A percentile compares a stretch with the other conserved stretches of the same genome.
Evolutionary conservation across 2,329 filamentous ascomycete species (phyloP).

Genomic region (Hypoxylon sp.): DNA sequence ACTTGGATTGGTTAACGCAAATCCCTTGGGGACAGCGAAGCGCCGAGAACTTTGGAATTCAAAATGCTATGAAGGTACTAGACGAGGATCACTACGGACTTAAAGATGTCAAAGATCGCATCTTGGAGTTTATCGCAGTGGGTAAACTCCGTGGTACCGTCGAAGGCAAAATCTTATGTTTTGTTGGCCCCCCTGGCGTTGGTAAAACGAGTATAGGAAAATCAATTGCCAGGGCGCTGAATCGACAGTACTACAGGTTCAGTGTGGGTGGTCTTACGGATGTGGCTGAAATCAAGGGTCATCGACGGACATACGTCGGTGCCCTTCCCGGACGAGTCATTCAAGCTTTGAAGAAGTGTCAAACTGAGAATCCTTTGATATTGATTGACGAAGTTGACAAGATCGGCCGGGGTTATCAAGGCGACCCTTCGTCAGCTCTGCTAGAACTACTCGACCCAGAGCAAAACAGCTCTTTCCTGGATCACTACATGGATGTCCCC

Average conservation of each 20-base stretch:
- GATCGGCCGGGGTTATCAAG: slow-evolving; percentile 95
- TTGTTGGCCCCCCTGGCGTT: slow-evolving; percentile 96
- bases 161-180: slow-evolving; percentile 97
- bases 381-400: slow-evolving; percentile 99
- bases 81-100: slow-evolving; percentile 97
- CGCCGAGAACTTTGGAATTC: slow-evolving; percentile 95
- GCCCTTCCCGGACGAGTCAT: slow-evolving; percentile 96
- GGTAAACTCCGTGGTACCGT: slow-evolving; percentile 97
- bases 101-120: slow-evolving; percentile 98
- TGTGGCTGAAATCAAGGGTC: slow-evolving; percentile 98
- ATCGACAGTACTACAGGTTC: slow-evolving; percentile 97
- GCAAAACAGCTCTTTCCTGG: slow-evolving; percentile 96
- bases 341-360: slow-evolving; percentile 97
- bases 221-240: slow-evolving; percentile 93
- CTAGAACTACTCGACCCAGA: slow-evolving; percentile 96
- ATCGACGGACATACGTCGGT: slow-evolving; percentile 95
- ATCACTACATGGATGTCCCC: slow-evolving; percentile 98
- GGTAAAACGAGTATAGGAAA: slow-evolving; percentile 99
- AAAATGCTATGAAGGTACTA: slow-evolving; percentile 88
- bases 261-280: slow-evolving; percentile 97
- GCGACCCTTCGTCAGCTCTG: slow-evolving; percentile 93
- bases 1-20: slow-evolving; percentile 98
- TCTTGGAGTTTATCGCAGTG: slow-evolving; percentile 97
- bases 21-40: slow-evolving; percentile 97
- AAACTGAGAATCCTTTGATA: slow-evolving; percentile 97